Conservation (phyloP, 2,329 filamentous ascomycete genomes). For the Ophiostoma ulmi region DNA sequence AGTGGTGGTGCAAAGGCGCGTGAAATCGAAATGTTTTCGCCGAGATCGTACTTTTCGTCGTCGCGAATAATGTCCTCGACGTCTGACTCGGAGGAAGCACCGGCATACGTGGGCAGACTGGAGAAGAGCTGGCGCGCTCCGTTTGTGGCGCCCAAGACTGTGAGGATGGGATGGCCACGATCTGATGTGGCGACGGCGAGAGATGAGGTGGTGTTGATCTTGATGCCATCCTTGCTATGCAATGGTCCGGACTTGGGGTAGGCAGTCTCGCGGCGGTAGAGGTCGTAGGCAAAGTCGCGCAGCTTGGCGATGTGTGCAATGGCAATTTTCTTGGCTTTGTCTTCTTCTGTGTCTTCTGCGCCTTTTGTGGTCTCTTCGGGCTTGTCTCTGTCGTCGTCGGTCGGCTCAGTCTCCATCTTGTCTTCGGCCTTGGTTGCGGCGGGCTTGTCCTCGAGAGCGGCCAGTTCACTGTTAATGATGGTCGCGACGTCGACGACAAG, state of each 20-base stretch:
- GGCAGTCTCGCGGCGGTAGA: conserved; percentile 57
- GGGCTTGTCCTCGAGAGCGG: conserved; percentile 39
- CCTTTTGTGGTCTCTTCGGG: not conserved
- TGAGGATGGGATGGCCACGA: conserved; percentile 55
- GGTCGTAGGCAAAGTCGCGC: conserved; percentile 56
- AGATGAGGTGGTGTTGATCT: conserved; percentile 10
- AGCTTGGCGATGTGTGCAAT: conserved; percentile 50
- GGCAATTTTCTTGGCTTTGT: conserved; percentile 32
- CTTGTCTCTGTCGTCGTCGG: not conserved
- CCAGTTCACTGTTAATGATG: conserved; percentile 37
- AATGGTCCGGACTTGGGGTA: conserved; percentile 41
- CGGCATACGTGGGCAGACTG: conserved; percentile 56
- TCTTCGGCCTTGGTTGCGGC: not conserved
- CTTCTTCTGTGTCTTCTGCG: not conserved
- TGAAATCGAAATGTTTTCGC: conserved; percentile 55
- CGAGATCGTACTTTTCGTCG: conserved; percentile 23
- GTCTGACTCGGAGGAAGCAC: conserved; percentile 33
- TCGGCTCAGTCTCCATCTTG: not conserved
- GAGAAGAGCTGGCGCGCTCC: conserved; percentile 78
- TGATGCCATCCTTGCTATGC: conserved; percentile 14
- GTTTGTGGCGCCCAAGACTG: conserved; percentile 69
- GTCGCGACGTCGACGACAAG: conserved; percentile 53
- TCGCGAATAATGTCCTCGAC: conserved; percentile 50
- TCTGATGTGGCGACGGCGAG: conserved; percentile 32
- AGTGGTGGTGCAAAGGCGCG: conserved; percentile 52